Conservation (phyloP, 73 alveolate species). For the Tetrahymena malaccensis region DNA sequence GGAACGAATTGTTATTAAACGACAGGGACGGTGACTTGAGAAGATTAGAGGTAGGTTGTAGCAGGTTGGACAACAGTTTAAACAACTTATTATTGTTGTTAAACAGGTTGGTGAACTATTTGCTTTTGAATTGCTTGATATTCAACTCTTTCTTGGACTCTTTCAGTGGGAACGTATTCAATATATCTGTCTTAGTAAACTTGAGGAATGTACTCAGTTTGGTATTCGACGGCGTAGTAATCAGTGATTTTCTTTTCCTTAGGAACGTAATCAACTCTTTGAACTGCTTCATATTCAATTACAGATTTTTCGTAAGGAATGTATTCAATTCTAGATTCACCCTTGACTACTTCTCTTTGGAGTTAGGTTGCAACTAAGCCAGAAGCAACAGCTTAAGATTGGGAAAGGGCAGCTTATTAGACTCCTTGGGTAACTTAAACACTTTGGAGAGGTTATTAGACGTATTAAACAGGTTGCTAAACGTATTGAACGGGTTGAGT, state of each 20-base stretch:
- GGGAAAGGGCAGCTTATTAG: not conserved
- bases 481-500: not conserved
- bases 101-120: constrained; percentile 1
- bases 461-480: not conserved
- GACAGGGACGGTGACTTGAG: not conserved
- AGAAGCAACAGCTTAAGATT: not conserved
- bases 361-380: not conserved
- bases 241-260: constrained; percentile 36
- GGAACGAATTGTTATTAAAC: not conserved
- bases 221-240: constrained; percentile 42
- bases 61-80: not conserved
- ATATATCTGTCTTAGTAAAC: constrained; percentile 33
- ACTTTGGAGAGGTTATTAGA: not conserved
- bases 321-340: constrained; percentile 46
- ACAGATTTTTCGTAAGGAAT: constrained; percentile 36
- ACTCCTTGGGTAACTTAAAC: not conserved
- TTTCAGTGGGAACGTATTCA: constrained; percentile 38
- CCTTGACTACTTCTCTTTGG: constrained; percentile 9
- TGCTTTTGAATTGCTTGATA: constrained; percentile 33
- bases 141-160: constrained; percentile 39
- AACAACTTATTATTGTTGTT: not conserved
- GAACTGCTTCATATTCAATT: constrained; percentile 29
- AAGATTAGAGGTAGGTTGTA: not conserved
- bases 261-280: constrained; percentile 33
- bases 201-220: constrained; percentile 37